Conservation (phyloP, 1,284 basidiomycete genomes). For the Sporisorium exsertum region DNA sequence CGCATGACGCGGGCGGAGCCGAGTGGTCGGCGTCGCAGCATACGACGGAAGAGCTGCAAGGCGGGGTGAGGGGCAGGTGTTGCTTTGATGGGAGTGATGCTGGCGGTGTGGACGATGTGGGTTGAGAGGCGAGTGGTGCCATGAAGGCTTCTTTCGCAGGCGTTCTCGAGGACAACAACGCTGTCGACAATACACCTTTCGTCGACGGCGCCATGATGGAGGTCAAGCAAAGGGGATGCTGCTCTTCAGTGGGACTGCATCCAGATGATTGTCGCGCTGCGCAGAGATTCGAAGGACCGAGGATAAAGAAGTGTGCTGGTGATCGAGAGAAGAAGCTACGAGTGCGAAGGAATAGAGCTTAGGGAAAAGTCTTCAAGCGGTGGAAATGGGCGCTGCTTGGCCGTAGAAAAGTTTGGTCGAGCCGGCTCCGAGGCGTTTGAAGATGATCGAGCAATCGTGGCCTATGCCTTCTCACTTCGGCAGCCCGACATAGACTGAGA, state of each 20-base stretch:
- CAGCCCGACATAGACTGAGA: background rate
- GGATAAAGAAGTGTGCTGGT: background rate
- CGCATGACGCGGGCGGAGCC: conserved; percentile 5
- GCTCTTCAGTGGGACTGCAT: background rate
- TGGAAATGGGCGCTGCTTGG: background rate
- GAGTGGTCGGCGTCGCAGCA: conserved; percentile 37
- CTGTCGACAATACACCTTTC: conserved; percentile 24
- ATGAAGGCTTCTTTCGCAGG: background rate
- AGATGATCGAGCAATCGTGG: background rate
- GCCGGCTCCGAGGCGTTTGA: conserved; percentile 7
- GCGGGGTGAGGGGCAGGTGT: background rate
- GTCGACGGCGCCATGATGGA: conserved; percentile 24
- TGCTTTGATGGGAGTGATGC: conserved; percentile 2
- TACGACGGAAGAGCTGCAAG: conserved; percentile 18
- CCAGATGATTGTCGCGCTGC: background rate
- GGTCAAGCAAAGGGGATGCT: background rate
- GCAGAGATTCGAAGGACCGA: background rate
- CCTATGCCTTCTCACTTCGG: background rate
- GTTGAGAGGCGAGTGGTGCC: background rate
- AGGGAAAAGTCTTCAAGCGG: background rate
- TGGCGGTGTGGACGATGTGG: background rate
- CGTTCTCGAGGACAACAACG: background rate
- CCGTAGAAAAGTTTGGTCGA: background rate
- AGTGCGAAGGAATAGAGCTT: conserved; percentile 1
- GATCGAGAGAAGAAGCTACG: background rate